Evolutionary conservation across 1,139 yeast genomes (phyloP), one percentile per base, ranked within the genome.

Genomic region (Zygosaccharomyces pseudobailii): DNA sequence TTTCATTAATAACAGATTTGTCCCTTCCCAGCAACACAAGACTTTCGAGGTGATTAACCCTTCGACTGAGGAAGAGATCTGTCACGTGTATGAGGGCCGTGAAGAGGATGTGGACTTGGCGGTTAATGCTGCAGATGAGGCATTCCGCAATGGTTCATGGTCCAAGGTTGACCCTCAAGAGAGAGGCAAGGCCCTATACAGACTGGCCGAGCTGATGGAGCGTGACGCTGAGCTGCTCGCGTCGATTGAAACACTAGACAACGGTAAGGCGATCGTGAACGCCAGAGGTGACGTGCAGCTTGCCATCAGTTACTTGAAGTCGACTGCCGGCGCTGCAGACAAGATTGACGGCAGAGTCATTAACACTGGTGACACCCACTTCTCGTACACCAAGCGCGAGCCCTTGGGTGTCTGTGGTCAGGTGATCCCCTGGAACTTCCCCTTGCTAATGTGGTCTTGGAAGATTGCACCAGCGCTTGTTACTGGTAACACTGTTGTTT

Each of bases 301-400:
- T 51, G 78, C 81, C 49, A 69, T 79, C 56, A 69, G 69, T 48
- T 79, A 78, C 55, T 67, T 81, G 62, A 76, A 79, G 62, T 80
- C 82, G 51, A 79, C 78, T 63, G 89, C 87, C 40, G 88, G 88
- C 51, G 80, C 78, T 77, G 84, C 86, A 47, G 88, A 82, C 67
- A 81, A 82, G 65, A 65, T 81, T 48, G 79, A 75, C 52, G 90
- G 90, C 54, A 68, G 75, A 57, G 69, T 80, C 42, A 77, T 83
- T 54, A 79, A 80, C 61, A 75, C 79, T 49, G 80, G 79, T 57
- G 64, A 67, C 43, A 58, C 73, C 42, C 78, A 78, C 57, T 75
- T 78, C 58, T 72, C 72, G 45, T 78, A 76, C 65, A 67, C 72
- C n/a, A 56, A 57, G 49, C 64, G 69, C 51, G 82, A 79, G 61